A percentile compares a stretch with the other conserved stretches of the same genome.
Evolutionary conservation across 2,329 filamentous ascomycete species (phyloP).

Genomic region (Ciborinia camelliae): DNA sequence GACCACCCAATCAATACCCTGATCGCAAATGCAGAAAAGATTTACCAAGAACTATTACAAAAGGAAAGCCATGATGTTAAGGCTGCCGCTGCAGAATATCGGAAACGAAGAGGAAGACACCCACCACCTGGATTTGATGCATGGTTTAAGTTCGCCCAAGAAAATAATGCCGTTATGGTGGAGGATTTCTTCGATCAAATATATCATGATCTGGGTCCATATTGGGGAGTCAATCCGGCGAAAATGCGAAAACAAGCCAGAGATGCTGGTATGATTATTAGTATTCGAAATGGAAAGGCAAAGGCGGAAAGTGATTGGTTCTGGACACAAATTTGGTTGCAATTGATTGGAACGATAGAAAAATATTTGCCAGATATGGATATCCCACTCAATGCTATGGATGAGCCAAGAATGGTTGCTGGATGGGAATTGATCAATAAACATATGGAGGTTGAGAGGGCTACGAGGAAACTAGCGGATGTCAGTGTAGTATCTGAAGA

Average conservation of each 20-base stretch:
- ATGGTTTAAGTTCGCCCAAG: conserved; percentile 54
- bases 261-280: conserved; percentile 60
- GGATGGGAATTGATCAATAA: conserved; percentile 54
- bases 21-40: conserved; percentile 42
- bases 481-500: conserved; percentile 49
- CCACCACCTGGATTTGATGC: conserved; percentile 61
- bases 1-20: conserved; percentile 47
- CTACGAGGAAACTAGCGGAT: conserved; percentile 49
- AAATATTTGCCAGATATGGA: conserved; percentile 59
- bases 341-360: conserved; percentile 43
- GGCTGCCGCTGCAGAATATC: conserved; percentile 50
- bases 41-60: conserved; percentile 41
- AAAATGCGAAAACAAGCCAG: conserved; percentile 49
- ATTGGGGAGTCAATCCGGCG: conserved; percentile 46
- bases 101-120: conserved; percentile 54
- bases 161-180: conserved; percentile 51
- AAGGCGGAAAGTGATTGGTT: conserved; percentile 44
- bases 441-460: conserved; percentile 48
- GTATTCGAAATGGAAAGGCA: conserved; percentile 52
- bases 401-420: conserved; percentile 60
- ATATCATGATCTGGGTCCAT: conserved; percentile 49
- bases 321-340: conserved; percentile 42
- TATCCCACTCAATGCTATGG: conserved; percentile 62
- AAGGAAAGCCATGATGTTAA: conserved; percentile 45
- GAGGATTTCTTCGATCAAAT: conserved; percentile 60